Base-by-base conservation (phyloP, 139 green algal species). In the Coccomyxa sp. region DNA sequence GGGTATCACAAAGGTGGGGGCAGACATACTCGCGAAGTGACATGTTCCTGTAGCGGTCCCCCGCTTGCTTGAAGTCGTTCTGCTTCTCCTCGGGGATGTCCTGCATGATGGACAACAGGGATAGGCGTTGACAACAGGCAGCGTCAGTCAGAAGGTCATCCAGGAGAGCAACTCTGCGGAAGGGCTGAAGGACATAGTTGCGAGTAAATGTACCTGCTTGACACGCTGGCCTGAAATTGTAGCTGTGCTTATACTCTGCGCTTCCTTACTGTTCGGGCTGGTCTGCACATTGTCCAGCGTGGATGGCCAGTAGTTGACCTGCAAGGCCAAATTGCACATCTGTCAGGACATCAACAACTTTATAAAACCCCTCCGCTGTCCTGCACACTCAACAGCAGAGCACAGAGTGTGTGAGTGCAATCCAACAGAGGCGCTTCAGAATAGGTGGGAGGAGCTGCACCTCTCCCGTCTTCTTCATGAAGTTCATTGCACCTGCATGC, bases 221-320 rank as follows among this genome's bases (percentile, higher is more conserved):
- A 78, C 50, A 24, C 71, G 39, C 22, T 78, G 33, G 10, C 82
- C 69, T 54, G 64, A 33, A 22, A 76, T 14, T 41, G 55, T 75
- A 70, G 74, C 36, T 54, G 71, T 70, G 50, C 77, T 33, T 33
- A 78, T 31, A 0, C 31, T 35, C 6, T 39, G 74, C 10, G 78
- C 73, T 58, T 80, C 69, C 7, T 83, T 75, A 14, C 74, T 71
- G 0, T 79, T 74, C 29, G 72, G 81, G 24, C 70, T 74, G 5
- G 80, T 80, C 29, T 84, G 69, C 18, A 70, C 79, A 24, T 87
- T 41, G 16, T 80, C 70, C 68, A 83, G 73, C 6, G 34, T 82
- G n/a, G 34, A 86, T 70, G 40, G 77, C 78, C 68, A 77, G 34
- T 82, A 82, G 39, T 82, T 82, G n/a, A 82, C 77, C 77, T 81